Conservation (phyloP, 163 green algal species). For the Chlorella variabilis region DNA sequence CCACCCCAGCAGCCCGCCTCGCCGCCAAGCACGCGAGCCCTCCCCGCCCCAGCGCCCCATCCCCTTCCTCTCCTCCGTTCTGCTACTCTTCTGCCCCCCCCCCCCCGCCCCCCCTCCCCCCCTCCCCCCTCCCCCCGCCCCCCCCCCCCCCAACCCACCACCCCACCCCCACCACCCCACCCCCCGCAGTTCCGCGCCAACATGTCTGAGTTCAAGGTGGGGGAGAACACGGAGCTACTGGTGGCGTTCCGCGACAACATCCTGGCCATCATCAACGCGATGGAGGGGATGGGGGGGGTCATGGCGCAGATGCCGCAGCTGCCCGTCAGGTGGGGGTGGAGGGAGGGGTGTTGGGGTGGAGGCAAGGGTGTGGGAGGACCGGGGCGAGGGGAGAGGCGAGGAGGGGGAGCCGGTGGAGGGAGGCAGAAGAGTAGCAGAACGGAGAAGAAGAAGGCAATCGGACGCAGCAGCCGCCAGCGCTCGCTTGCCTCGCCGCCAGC, state of each 20-base stretch:
- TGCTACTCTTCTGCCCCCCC: no score
- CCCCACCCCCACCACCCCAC: no score
- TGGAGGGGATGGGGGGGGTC: constrained; percentile 64
- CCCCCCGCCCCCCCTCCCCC: neutral
- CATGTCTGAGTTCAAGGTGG: constrained; percentile 59
- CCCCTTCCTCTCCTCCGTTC: no score
- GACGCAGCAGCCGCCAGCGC: no score
- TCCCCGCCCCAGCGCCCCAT: no score
- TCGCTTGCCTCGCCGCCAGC: no score
- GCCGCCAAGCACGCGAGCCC: no score
- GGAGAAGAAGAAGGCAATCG: no score
- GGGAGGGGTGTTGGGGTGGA: neutral
- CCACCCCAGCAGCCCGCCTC: no score
- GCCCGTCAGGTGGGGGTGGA: constrained; percentile 44
- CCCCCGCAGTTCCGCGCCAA: constrained; percentile 36
- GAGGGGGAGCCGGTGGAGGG: no score
- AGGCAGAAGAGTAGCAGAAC: no score
- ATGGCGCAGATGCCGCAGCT: constrained; percentile 70
- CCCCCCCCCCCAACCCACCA: neutral
- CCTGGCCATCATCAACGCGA: constrained; percentile 71
- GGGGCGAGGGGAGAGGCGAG: no score
- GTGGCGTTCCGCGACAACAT: constrained; percentile 83
- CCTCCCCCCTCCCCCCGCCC: neutral
- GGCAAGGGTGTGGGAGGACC: neutral
- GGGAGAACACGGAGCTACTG: constrained; percentile 85